Evolutionary conservation across 257 asterid genomes (phyloP).

Genomic region (Fraxinus excelsior): DNA sequence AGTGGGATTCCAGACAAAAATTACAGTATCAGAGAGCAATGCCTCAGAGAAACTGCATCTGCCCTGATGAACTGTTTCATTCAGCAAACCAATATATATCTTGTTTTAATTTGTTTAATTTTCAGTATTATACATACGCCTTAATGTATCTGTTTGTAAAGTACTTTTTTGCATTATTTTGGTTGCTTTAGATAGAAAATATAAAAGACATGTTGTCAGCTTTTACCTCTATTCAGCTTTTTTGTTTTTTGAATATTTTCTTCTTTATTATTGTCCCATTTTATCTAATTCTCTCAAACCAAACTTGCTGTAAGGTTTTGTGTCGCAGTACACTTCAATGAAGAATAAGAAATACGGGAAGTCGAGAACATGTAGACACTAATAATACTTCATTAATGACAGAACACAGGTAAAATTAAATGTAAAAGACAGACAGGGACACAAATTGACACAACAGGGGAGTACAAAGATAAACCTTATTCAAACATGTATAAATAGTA

Average conservation of each 20-base stretch:
- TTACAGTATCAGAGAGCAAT: neutral
- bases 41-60: too few species aligned
- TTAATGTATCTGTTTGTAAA: neutral
- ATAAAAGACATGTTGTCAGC: too few species aligned
- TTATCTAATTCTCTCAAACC: too few species aligned
- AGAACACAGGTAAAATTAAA: neutral
- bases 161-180: neutral
- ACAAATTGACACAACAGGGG: neutral
- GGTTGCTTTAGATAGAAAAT: neutral
- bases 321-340: too few species aligned
- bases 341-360: too few species aligned
- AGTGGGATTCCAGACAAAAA: neutral
- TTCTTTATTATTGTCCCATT: too few species aligned
- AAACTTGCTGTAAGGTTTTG: too few species aligned
- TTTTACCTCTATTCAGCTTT: too few species aligned
- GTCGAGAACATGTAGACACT: neutral
- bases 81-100: too few species aligned
- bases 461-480: neutral
- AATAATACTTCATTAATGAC: neutral
- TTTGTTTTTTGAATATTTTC: too few species aligned
- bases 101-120: neutral
- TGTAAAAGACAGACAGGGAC: neutral
- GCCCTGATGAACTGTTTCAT: too few species aligned
- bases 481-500: neutral
- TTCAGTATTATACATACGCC: neutral